Evolutionary conservation across 163 green algal species (phyloP).

Genomic region (Volvox carteri): DNA sequence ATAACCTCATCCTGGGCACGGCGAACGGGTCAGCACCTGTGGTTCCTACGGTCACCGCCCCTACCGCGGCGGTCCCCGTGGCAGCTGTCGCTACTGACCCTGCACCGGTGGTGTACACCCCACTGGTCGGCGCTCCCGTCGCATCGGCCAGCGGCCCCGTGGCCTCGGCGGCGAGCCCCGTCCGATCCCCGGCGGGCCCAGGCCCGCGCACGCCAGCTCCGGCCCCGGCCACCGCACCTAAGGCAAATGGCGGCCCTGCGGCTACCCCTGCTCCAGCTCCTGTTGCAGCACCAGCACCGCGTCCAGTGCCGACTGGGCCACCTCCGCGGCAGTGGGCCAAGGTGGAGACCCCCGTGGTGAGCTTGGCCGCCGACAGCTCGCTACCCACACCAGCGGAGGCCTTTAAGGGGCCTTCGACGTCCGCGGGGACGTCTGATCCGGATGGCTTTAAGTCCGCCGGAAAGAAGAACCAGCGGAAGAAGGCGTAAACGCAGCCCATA

Average conservation of each 20-base stretch:
- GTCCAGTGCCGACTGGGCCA: not conserved
- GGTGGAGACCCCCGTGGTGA: not conserved
- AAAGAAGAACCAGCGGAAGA: constrained; percentile 50
- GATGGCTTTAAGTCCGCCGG: constrained; percentile 43
- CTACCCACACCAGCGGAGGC: constrained; percentile 60
- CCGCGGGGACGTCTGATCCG: not conserved
- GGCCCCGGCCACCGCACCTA: not conserved
- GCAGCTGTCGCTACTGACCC: not conserved
- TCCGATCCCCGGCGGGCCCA: not conserved
- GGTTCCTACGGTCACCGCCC: not conserved
- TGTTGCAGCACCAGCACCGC: not conserved
- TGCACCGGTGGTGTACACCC: not conserved
- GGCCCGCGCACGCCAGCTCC: not conserved
- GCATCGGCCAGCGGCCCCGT: not conserved
- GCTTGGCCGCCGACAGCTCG: not conserved
- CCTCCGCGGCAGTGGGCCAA: constrained; percentile 50
- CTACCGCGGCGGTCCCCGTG: not conserved
- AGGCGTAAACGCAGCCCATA: not conserved
- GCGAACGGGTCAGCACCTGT: not conserved
- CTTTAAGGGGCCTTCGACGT: constrained; percentile 51
- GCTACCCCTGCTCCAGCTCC: not conserved
- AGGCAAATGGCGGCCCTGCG: not conserved
- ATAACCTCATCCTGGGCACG: constrained; percentile 18
- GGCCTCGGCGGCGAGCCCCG: not conserved
- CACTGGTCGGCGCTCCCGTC: not conserved